Evolutionary conservation across 768 basidiomycete genomes (phyloP).

Genomic region (Tylopilus sp.): DNA sequence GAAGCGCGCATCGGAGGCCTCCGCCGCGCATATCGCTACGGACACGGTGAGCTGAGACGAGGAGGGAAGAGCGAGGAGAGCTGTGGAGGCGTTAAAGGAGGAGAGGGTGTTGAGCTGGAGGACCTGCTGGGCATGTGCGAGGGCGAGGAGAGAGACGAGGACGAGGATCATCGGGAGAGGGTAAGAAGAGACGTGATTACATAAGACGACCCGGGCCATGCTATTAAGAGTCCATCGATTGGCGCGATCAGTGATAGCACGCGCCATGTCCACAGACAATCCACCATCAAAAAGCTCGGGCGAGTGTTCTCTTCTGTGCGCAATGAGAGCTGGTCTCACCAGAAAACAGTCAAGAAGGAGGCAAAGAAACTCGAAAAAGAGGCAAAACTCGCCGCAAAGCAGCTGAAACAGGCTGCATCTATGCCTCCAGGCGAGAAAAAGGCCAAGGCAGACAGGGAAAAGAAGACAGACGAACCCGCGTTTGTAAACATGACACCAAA

Average conservation of each 20-base stretch:
- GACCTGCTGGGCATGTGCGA: slow-evolving; percentile 15
- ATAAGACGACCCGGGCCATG: neutral
- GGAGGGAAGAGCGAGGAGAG: slow-evolving; percentile 40
- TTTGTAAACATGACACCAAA: slow-evolving; percentile 88
- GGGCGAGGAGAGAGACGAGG: neutral
- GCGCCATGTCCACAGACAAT: slow-evolving; percentile 7
- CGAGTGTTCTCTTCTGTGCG: slow-evolving; percentile 8
- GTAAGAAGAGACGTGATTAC: neutral
- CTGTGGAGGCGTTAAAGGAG: slow-evolving; percentile 31
- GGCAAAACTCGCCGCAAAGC: slow-evolving; percentile 71
- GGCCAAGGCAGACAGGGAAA: slow-evolving; percentile 69
- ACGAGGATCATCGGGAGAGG: neutral
- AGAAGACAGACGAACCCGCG: slow-evolving; percentile 62
- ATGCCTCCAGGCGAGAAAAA: slow-evolving; percentile 59
- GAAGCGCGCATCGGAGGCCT: slow-evolving; percentile 43
- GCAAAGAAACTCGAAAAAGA: slow-evolving; percentile 79
- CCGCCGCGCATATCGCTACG: slow-evolving; percentile 44
- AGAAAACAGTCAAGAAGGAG: slow-evolving; percentile 69
- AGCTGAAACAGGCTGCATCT: slow-evolving; percentile 38
- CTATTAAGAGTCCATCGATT: slow-evolving; percentile 18
- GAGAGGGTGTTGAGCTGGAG: slow-evolving; percentile 38
- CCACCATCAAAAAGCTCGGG: slow-evolving; percentile 41
- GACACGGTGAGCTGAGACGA: slow-evolving; percentile 41
- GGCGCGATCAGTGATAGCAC: slow-evolving; percentile 3
- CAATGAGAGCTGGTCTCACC: neutral